A percentile compares a stretch with the other conserved stretches of the same genome.
These are phyloP conservation scores for Fraxinus angustifolia DNA, from an alignment of 305 asterid genomes.

Conservation along the genomic window DNA sequence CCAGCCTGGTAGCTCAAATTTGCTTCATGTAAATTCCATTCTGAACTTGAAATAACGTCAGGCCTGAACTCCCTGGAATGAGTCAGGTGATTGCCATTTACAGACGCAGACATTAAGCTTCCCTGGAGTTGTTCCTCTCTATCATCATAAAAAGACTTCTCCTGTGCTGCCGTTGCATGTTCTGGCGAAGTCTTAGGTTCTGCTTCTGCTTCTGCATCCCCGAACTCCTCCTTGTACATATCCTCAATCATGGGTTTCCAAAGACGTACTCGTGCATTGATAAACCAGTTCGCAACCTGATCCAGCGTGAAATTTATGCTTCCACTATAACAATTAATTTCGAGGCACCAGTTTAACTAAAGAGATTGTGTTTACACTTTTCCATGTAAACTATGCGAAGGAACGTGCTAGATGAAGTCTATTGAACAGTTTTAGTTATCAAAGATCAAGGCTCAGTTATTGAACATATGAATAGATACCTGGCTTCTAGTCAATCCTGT, in stretches of 20 bases:
- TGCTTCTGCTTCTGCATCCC: conserved; percentile 47
- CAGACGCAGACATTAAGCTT: conserved; percentile 23
- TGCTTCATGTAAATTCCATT: conserved; percentile 23
- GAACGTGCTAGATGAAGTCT: neutral
- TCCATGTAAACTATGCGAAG: neutral
- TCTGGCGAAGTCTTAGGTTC: conserved; percentile 48
- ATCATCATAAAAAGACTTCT: conserved; percentile 36
- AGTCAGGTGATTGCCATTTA: conserved; percentile 24
- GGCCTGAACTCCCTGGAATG: conserved; percentile 24
- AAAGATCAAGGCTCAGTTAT: neutral
- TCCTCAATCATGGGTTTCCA: conserved; percentile 94
- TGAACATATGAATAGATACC: conserved; percentile 34
- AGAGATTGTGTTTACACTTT: neutral
- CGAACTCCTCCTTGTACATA: conserved; percentile 80
- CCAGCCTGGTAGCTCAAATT: conserved; percentile 29
- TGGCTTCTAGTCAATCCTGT: conserved; percentile 81
- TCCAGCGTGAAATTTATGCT: conserved; percentile 7
- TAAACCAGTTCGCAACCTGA: conserved; percentile 89
- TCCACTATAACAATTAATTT: neutral
- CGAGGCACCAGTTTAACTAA: neutral
- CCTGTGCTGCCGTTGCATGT: conserved; percentile 30
- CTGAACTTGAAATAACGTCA: conserved; percentile 21
- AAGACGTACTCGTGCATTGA: conserved; percentile 76
- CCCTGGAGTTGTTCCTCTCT: conserved; percentile 41
- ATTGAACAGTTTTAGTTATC: neutral